Base-by-base conservation (phyloP, 2,329 filamentous ascomycete species). In the Trichoderma oligosporum region DNA sequence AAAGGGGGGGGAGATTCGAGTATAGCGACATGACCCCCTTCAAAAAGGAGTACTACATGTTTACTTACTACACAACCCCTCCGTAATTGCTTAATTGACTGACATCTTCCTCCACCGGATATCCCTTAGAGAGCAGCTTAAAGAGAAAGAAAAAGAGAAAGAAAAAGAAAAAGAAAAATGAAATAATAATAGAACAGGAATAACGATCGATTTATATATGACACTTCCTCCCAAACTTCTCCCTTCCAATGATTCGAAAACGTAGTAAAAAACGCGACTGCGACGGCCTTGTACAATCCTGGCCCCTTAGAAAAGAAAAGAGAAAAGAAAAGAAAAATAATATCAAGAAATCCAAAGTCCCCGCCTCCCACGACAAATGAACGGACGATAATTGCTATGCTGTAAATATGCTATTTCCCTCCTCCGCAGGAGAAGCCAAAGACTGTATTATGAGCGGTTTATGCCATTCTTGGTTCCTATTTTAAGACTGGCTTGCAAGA, bases 401-500 rank as follows among this genome's bases (percentile, higher is more conserved):
- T 36, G 25, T 47, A 25, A n/a, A 33, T 39, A 18, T 47, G 27
- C 36, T 18, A 33, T 48, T 42, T 14, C 27, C 29, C 24, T 31
- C 7, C 20, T 22, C 41, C 14, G 5, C 33, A n/a, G 16, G 48
- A 29, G 35, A 46, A 18, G 12, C 42, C 16, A 47, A 11, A 45
- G 24, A 20, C 42, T 14, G 22, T 16, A 44, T 42, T 11, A 39
- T 22, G 22, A 2, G 16, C n/a, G 24, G 16, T 27, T 44, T 27
- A 22, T 24, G 12, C 14, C 29, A 31, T 41, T 33, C 31, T 33
- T 12, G 27, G 31, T n/a, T 41, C 9, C 11, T 45, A n/a, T 29
- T 42, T 59, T 67, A 83, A 59, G 80, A 82, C 67, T 81, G 78
- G 68, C 72, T 82, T 41, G 81, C 80, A 60, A 83, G 73, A 63